Evolutionary conservation across 2,329 filamentous ascomycete genomes (phyloP).

Genomic region (Fusarium brachygibbosum): DNA sequence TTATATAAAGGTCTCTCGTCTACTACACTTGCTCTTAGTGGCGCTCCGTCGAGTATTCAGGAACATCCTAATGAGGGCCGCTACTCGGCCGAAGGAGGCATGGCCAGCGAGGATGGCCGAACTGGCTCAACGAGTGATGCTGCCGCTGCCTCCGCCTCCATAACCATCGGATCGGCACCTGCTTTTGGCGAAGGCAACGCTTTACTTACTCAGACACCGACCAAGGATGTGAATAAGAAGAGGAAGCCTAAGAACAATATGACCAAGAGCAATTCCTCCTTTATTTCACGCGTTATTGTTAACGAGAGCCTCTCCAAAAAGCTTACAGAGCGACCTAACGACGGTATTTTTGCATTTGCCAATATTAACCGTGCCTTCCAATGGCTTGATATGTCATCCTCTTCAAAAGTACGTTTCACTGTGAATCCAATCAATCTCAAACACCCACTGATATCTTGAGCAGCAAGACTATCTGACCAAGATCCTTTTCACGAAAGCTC

Average conservation of each 20-base stretch:
- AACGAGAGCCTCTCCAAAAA: constrained; percentile 86
- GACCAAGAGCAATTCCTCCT: constrained; percentile 97
- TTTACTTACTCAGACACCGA: constrained; percentile 71
- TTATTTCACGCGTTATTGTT: constrained; percentile 95
- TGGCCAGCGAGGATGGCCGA: constrained; percentile 70
- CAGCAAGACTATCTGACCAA: constrained; percentile 93
- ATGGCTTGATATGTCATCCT: constrained; percentile 90
- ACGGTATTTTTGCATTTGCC: constrained; percentile 90
- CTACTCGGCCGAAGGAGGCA: constrained; percentile 70
- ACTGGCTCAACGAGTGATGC: constrained; percentile 67
- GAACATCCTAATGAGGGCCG: constrained; percentile 73
- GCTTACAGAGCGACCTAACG: constrained; percentile 80
- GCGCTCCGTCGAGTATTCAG: constrained; percentile 65
- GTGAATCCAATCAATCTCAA: background rate
- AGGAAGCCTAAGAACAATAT: constrained; percentile 98
- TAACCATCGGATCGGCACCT: constrained; percentile 65
- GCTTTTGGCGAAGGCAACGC: constrained; percentile 90
- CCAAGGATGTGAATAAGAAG: constrained; percentile 82
- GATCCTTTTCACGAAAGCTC: constrained; percentile 95
- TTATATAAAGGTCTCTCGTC: constrained; percentile 68
- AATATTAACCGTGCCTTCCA: constrained; percentile 97
- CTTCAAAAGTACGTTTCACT: constrained; percentile 69
- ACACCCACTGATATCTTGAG: constrained; percentile 45
- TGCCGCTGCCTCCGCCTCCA: constrained; percentile 56
- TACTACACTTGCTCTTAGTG: constrained; percentile 61